Evolutionary conservation across 169 alveolate genomes (phyloP), one percentile per base, ranked within the genome.

Genomic region (Plasmodium relictum): DNA sequence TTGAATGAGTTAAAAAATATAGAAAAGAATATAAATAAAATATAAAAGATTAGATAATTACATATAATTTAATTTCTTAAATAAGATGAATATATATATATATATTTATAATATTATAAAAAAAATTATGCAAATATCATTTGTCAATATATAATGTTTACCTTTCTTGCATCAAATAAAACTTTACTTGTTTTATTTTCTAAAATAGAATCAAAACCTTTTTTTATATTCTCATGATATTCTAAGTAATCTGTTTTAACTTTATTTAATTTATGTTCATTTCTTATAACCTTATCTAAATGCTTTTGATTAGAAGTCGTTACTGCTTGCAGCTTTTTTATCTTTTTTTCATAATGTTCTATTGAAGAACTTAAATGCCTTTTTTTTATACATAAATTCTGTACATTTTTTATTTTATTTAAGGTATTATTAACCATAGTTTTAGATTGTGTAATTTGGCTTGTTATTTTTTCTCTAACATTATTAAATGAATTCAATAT

Each of bases 311-410:
- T 70, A 16, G 92, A 50, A 0, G 86, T 4, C 20, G 68, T 56
- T 24, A 61, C 87, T 7, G 42, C 12, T 41, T 86, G 92, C 59
- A 86, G 58, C 39, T 86, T 86, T 45, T 56, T 69, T 41, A 86
- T 86, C 59, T 86, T 86, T 56, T 86, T 86, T 86, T 86, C 92
- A 86, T 86, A 86, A 52, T 86, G 92, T 26, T 86, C 92, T 58
- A 86, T 86, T 1, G 78, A 70, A 42, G 56, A 54, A 24, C 87
- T 61, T 71, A 86, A 24, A 61, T 86, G 59, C 31, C 71, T 86
- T 63, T 86, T 86, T 73, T 73, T 63, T 65, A 73, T 22, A 63
- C 83, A 86, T 24, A 86, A 70, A 10, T 58, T 86, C 50, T 86
- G 86, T 39, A 86, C n/a, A 18, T 37, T 45, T 54, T 58, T 86